Conservation (phyloP, 192 early-diverging fungal genomes). For the Dissophora globulifera region DNA sequence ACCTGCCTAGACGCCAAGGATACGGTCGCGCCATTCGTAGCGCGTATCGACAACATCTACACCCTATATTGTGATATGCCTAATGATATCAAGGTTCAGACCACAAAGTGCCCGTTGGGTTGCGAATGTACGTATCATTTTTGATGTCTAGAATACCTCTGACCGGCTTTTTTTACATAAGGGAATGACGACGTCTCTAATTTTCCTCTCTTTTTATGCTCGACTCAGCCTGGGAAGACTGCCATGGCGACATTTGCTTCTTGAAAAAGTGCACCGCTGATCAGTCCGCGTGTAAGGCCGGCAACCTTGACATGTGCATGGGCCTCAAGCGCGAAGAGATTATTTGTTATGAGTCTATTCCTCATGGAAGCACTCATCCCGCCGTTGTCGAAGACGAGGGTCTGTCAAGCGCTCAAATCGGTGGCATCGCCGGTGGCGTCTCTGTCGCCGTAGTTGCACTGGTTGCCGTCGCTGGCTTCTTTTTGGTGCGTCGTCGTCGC, state of each 20-base stretch:
- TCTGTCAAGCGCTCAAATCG: conserved; percentile 27
- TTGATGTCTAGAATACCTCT: too few species aligned
- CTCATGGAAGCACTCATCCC: conserved; percentile 6
- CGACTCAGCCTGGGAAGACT: conserved; percentile 44
- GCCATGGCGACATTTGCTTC: conserved; percentile 41
- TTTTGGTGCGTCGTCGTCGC: conserved; percentile 39
- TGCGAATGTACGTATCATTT: conserved; percentile 36
- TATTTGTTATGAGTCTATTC: conserved; percentile 25
- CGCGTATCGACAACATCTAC: conserved; percentile 51
- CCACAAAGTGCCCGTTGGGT: conserved; percentile 38
- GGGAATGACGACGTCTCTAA: too few species aligned
- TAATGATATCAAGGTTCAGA: conserved; percentile 8
- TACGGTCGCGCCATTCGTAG: conserved; percentile 31
- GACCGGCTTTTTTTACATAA: too few species aligned
- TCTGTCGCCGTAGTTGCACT: conserved; percentile 34
- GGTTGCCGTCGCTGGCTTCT: conserved; percentile 34
- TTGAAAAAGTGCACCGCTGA: conserved; percentile 49
- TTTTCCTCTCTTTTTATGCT: not conserved
- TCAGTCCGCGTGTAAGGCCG: conserved; percentile 39
- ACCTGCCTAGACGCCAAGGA: conserved; percentile 33
- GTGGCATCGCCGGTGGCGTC: conserved; percentile 50
- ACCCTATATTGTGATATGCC: conserved; percentile 44
- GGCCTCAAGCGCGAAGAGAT: conserved; percentile 19
- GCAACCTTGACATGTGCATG: conserved; percentile 33
- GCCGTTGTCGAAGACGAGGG: not conserved